Evolutionary conservation across 2,329 filamentous ascomycete genomes (phyloP).

Genomic region (Gaeumannomyces tritici): DNA sequence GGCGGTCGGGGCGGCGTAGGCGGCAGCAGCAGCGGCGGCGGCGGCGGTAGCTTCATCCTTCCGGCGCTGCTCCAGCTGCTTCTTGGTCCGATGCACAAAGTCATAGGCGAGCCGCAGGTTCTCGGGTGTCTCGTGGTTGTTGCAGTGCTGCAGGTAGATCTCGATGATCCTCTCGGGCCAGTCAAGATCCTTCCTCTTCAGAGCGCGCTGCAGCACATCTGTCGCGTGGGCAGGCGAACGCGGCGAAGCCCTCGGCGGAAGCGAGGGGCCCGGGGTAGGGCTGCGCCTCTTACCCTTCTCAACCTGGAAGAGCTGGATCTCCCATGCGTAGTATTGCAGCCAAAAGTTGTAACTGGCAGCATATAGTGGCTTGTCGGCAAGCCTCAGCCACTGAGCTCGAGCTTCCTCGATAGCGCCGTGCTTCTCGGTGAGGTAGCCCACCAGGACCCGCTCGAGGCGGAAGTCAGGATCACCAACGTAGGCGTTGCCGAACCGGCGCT

Average conservation of each 20-base stretch:
- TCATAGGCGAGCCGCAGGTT: constrained; percentile 67
- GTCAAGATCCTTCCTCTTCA: constrained; percentile 53
- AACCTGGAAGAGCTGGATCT: constrained; percentile 56
- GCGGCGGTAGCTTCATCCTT: constrained; percentile 51
- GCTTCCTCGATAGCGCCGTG: constrained; percentile 70
- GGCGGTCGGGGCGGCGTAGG: constrained; percentile 20
- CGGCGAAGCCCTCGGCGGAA: not conserved
- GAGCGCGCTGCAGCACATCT: constrained; percentile 63
- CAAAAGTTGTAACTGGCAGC: constrained; percentile 86
- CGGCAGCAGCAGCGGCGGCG: constrained; percentile 38
- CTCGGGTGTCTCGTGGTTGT: constrained; percentile 77
- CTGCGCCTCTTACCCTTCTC: constrained; percentile 41
- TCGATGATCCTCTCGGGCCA: constrained; percentile 70
- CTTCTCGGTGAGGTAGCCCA: constrained; percentile 82
- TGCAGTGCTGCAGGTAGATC: constrained; percentile 69
- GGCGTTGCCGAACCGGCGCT: constrained; percentile 60
- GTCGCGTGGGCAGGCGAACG: constrained; percentile 58
- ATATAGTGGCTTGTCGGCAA: constrained; percentile 54
- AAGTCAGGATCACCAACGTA: constrained; percentile 85
- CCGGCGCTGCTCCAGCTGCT: constrained; percentile 52
- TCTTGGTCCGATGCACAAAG: constrained; percentile 59
- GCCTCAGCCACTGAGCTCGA: constrained; percentile 64
- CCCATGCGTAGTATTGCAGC: constrained; percentile 86
- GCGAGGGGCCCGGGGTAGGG: constrained; percentile 33
- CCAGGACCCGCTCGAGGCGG: constrained; percentile 81